Evolutionary conservation across 441 rosid species (phyloP), one percentile per base, ranked within the genome.

Genomic region (Jatropha podagrica): DNA sequence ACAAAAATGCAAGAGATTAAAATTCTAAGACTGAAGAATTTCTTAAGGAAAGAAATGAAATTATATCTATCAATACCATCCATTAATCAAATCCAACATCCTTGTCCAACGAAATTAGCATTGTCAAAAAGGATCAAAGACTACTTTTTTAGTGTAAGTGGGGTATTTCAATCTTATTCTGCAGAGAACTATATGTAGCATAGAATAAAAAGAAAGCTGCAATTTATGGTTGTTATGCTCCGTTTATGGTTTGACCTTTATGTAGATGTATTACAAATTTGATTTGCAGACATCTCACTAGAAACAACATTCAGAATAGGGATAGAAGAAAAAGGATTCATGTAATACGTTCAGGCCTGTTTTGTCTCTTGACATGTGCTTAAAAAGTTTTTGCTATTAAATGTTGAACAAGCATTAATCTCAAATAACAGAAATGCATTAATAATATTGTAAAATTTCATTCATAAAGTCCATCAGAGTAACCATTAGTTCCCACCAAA

Each of bases 21-120:
- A 70, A 20, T 55, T 63, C 49, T 60, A 51, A 66, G 44, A 55
- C 73, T 66, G 38, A 66, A 75, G 49, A 76, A 65, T 62, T 14
- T 62, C 26, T 68, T 42, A 46, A 70, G 13, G 74, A 37, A 38
- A 14, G 17, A 58, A 54, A 63, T 52, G 32, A 18, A 46, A 63
- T 37, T 3, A 67, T 8, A 32, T 74, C 67, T 65, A 55, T 69
- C 66, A 51, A 37, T 56, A 14, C 37, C 54, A 51, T 76, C 9
- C 41, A 61, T 64, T 64, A 71, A 49, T 32, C n/a, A 6, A 71
- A 42, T 62, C 54, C 9, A 42, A 8, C 15, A 44, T 75, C 13
- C 27, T 58, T 32, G 23, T 74, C 41, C 2, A 11, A 42, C 44
- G 27, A 11, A 23, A 62, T 48, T 71, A 71, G 54, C 55, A 59